phyloP scores from a whole-genome alignment of 371 early-diverging fungal genomes.

The Mucor racemosus region DNA sequence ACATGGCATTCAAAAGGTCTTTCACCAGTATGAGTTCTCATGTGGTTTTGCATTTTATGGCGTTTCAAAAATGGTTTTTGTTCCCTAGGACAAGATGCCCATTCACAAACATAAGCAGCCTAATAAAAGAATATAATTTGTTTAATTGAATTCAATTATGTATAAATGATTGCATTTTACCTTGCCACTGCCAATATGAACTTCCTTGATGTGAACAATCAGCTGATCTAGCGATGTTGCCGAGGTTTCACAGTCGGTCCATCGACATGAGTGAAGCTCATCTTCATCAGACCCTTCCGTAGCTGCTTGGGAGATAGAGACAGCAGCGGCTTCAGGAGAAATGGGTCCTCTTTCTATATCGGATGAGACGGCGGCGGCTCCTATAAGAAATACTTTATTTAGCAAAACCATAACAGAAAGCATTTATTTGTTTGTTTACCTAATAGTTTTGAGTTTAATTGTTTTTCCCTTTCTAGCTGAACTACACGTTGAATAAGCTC shows the following conservation, averaged over 20 bases:
- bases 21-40: constrained; percentile 83
- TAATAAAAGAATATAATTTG: constrained; percentile 10
- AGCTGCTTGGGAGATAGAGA: background rate
- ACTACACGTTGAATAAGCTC: constrained; percentile 44
- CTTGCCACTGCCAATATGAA: constrained; percentile 72
- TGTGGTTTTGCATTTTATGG: constrained; percentile 84
- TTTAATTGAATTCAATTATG: too few relatives aligned
- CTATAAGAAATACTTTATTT: constrained; percentile 9
- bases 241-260: constrained; percentile 59
- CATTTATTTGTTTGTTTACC: constrained; percentile 6
- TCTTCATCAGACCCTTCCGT: constrained; percentile 23
- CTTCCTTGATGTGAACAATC: constrained; percentile 64
- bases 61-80: constrained; percentile 79
- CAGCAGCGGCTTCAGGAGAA: constrained; percentile 9
- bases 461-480: constrained; percentile 38
- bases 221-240: constrained; percentile 55
- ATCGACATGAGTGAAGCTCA: constrained; percentile 52
- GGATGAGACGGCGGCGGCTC: background rate
- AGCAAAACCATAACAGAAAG: constrained; percentile 5
- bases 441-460: constrained; percentile 1
- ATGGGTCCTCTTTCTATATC: background rate
- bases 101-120: constrained; percentile 74
- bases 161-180: constrained; percentile 19
- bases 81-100: constrained; percentile 72
- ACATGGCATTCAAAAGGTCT: constrained; percentile 55